phyloP scores from a whole-genome alignment of 768 basidiomycete species.

The Calocybe cyanea region DNA sequence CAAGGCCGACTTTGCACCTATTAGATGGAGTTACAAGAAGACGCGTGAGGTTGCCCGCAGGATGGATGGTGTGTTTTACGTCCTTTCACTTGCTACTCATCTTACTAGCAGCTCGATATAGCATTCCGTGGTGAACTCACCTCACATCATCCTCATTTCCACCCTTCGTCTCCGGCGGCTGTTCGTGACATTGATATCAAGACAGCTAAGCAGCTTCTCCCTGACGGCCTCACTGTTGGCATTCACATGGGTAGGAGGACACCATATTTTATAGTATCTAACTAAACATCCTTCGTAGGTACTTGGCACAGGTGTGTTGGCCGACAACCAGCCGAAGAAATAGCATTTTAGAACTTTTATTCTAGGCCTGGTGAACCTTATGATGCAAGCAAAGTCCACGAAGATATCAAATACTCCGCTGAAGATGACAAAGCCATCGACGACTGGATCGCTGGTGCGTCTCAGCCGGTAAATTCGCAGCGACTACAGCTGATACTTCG shows the following conservation, averaged over 20 bases:
- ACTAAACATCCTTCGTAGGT: slow-evolving; percentile 20
- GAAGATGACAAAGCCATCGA: slow-evolving; percentile 74
- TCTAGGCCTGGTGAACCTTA: slow-evolving; percentile 46
- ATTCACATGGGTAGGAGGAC: slow-evolving; percentile 70
- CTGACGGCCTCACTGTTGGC: slow-evolving; percentile 60
- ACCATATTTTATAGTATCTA: not conserved
- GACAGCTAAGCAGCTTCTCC: slow-evolving; percentile 60
- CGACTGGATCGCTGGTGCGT: slow-evolving; percentile 54
- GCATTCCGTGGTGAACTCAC: slow-evolving; percentile 71
- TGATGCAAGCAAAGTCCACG: slow-evolving; percentile 53
- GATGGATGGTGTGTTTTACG: slow-evolving; percentile 51
- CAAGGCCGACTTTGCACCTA: slow-evolving; percentile 73
- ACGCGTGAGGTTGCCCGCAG: slow-evolving; percentile 67
- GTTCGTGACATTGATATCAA: slow-evolving; percentile 60
- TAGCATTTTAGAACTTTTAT: not conserved
- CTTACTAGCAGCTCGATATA: slow-evolving; percentile 18
- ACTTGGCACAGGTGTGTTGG: slow-evolving; percentile 51
- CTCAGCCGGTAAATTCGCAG: not conserved
- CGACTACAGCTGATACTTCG: no score
- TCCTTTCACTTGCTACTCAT: not conserved
- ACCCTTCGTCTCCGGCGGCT: slow-evolving; percentile 62
- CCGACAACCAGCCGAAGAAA: no score
- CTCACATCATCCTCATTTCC: slow-evolving; percentile 73
- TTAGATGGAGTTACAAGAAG: slow-evolving; percentile 78
- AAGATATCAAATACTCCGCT: slow-evolving; percentile 61